Conservation (phyloP, 352 stramenopile species). For the Phytophthora macrochlamydospora region DNA sequence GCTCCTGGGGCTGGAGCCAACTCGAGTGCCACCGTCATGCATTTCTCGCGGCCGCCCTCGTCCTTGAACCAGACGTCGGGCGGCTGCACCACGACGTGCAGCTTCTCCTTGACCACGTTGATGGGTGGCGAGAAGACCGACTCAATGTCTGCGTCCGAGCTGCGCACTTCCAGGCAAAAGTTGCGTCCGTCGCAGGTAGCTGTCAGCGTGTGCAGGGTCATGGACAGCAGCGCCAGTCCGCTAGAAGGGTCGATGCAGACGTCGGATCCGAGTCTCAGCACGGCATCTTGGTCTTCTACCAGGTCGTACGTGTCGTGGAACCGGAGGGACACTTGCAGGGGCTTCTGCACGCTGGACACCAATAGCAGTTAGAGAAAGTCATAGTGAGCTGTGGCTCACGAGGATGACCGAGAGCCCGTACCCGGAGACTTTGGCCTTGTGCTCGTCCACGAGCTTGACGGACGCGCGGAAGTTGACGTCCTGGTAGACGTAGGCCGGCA, state of each 20-base stretch:
- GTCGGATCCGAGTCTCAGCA: slow-evolving; percentile 29
- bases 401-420: slow-evolving; percentile 15
- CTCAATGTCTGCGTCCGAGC: slow-evolving; percentile 54
- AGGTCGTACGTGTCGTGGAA: slow-evolving; percentile 83
- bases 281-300: slow-evolving; percentile 60
- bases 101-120: slow-evolving; percentile 78
- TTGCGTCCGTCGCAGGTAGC: slow-evolving; percentile 62
- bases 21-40: slow-evolving; percentile 89
- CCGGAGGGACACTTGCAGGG: slow-evolving; percentile 61
- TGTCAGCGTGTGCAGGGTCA: slow-evolving; percentile 57
- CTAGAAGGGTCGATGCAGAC: slow-evolving; percentile 40
- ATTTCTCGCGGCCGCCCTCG: slow-evolving; percentile 95
- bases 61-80: slow-evolving; percentile 97
- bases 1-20: slow-evolving; percentile 76
- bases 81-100: slow-evolving; percentile 77
- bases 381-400: too few relatives aligned
- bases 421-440: slow-evolving; percentile 63
- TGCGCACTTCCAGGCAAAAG: slow-evolving; percentile 74
- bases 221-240: slow-evolving; percentile 50
- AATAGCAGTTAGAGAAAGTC: background rate
- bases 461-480: slow-evolving; percentile 58
- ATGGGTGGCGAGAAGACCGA: slow-evolving; percentile 69
- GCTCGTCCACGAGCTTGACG: slow-evolving; percentile 67
- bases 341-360: slow-evolving; percentile 38
- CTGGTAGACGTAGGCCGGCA: slow-evolving; percentile 69